Evolutionary conservation across 805 yeast genomes (phyloP).

Genomic region (Grigorovia transvaalensis): DNA sequence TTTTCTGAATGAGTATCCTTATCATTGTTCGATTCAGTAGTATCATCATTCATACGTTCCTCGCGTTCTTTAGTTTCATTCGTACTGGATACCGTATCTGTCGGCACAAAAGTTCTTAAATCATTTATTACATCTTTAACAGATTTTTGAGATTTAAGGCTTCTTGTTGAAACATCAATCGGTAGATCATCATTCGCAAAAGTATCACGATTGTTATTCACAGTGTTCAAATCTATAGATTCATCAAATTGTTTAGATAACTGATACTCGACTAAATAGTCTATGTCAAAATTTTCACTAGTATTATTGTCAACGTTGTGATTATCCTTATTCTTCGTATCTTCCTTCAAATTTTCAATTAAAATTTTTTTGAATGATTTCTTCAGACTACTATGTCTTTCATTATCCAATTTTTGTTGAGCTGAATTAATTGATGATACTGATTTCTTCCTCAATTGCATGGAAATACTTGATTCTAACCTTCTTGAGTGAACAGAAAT

Average conservation of each 20-base stretch:
- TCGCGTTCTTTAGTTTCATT: neutral
- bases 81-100: neutral
- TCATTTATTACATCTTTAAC: neutral
- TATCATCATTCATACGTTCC: neutral
- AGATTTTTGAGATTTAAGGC: neutral
- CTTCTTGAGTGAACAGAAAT: constrained; percentile 6
- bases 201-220: constrained; percentile 1
- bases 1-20: neutral
- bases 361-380: neutral
- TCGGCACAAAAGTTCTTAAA: neutral
- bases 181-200: neutral
- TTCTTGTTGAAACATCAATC: neutral
- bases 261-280: constrained; percentile 21
- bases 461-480: constrained; percentile 12
- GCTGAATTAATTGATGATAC: constrained; percentile 13
- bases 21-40: neutral
- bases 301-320: constrained; percentile 2
- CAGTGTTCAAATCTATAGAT: neutral
- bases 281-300: constrained; percentile 16
- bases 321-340: constrained; percentile 10
- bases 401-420: neutral
- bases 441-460: constrained; percentile 20
- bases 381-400: neutral
- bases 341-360: neutral
- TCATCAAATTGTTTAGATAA: constrained; percentile 18